A percentile compares a stretch with the other conserved stretches of the same genome.
Evolutionary conservation across 2,329 filamentous ascomycete genomes (phyloP).

Genomic region (Apiospora malaysiana): DNA sequence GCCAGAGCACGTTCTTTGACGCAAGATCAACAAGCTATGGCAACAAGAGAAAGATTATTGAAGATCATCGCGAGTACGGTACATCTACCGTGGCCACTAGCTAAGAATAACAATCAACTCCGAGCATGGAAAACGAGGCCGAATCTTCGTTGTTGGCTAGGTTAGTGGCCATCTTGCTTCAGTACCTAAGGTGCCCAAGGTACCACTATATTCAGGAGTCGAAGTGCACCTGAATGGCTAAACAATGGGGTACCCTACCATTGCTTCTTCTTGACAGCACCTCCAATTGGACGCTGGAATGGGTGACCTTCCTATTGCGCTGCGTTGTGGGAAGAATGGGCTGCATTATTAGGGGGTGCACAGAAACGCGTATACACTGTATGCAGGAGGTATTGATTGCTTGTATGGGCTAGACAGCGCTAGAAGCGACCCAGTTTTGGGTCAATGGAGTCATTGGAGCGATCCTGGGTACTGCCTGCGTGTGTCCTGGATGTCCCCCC

Average conservation of each 20-base stretch:
- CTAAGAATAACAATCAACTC: background rate
- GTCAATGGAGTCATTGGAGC: conserved; percentile 17
- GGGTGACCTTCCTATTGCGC: conserved; percentile 4
- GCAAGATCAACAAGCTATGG: background rate
- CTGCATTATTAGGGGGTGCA: background rate
- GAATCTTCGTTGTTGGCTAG: background rate
- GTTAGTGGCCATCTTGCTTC: conserved; percentile 17
- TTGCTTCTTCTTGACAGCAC: background rate
- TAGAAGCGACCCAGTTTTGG: conserved; percentile 13
- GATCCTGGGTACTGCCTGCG: background rate
- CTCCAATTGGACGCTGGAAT: conserved; percentile 6
- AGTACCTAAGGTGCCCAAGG: background rate
- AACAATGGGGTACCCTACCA: background rate
- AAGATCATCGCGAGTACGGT: conserved; percentile 4
- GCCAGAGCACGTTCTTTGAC: conserved; percentile 1
- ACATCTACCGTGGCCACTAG: background rate
- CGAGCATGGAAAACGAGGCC: background rate
- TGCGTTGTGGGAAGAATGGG: background rate
- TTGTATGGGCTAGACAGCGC: background rate
- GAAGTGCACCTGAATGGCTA: background rate
- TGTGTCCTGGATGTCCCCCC: background rate
- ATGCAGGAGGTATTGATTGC: conserved; percentile 13
- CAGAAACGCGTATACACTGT: background rate
- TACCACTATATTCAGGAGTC: background rate
- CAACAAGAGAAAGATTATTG: background rate